phyloP scores from a whole-genome alignment of 331 rosid species.

The Quercus tomentella region DNA sequence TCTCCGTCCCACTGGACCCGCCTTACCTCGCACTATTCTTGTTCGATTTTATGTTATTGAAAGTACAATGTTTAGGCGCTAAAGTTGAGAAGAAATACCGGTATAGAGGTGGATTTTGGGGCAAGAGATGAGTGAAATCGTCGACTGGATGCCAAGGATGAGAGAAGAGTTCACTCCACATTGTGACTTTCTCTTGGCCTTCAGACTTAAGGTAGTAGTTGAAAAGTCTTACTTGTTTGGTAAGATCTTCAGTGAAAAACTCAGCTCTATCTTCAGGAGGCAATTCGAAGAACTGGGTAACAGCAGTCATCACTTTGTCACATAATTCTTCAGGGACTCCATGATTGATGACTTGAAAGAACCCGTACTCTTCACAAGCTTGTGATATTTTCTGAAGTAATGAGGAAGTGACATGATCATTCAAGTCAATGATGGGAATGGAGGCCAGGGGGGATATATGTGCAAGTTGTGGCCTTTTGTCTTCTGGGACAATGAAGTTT shows the following conservation, averaged over 20 bases:
- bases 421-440: conserved; percentile 46
- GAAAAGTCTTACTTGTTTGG: conserved; percentile 20
- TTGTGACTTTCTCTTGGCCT: conserved; percentile 26
- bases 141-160: conserved; percentile 36
- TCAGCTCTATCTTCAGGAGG: conserved; percentile 27
- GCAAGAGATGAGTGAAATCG: conserved; percentile 24
- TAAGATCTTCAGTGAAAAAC: conserved; percentile 26
- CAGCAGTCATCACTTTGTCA: conserved; percentile 22
- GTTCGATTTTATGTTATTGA: too few species aligned
- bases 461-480: conserved; percentile 38
- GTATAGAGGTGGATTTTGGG: conserved; percentile 29
- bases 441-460: conserved; percentile 25
- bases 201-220: conserved; percentile 23
- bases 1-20: too few species aligned
- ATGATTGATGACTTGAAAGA: conserved; percentile 50
- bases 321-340: conserved; percentile 41
- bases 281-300: conserved; percentile 31
- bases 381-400: conserved; percentile 30
- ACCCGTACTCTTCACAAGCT: conserved; percentile 50
- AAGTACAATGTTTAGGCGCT: too few species aligned
- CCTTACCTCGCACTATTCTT: too few species aligned
- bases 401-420: not conserved
- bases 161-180: conserved; percentile 50
- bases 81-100: conserved; percentile 10
- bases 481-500: conserved; percentile 38